Percentiles rank a stretch among this genome's conserved stretches.
Conservation (phyloP, 202 grass and related monocot species). For the Hordeum pubiflorum region DNA sequence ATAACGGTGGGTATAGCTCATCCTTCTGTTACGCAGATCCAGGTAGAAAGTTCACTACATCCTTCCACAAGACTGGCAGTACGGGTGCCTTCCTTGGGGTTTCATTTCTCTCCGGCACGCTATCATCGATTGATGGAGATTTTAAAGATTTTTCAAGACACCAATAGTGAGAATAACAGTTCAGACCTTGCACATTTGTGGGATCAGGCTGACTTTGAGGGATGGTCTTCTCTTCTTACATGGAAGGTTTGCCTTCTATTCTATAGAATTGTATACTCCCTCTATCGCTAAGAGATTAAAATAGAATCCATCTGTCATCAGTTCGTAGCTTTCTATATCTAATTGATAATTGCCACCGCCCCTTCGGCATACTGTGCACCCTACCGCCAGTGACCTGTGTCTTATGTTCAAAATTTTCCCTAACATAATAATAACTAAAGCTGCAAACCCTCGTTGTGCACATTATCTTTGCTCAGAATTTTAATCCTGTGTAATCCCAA, state of each 20-base stretch:
- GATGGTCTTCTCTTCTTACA: conserved; percentile 79
- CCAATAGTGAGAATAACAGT: conserved; percentile 39
- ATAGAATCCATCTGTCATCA: not conserved
- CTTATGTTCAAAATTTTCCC: not conserved
- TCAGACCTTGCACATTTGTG: conserved; percentile 55
- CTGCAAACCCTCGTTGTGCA: not conserved
- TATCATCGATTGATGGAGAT: conserved; percentile 95
- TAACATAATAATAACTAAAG: not conserved
- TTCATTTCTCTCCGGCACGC: conserved; percentile 93
- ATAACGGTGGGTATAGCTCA: conserved; percentile 10
- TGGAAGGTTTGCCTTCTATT: conserved; percentile 83
- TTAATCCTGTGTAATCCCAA: not conserved
- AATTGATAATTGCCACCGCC: not conserved
- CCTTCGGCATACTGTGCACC: not conserved
- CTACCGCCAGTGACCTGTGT: not conserved
- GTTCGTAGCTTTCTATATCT: not conserved
- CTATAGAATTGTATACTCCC: not conserved
- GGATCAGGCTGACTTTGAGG: conserved; percentile 91
- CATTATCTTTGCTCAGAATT: not conserved
- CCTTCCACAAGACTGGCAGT: conserved; percentile 87
- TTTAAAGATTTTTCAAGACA: conserved; percentile 72
- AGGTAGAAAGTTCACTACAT: conserved; percentile 76
- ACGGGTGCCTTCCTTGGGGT: conserved; percentile 84
- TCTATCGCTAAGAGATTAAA: not conserved
- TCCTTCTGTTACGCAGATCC: conserved; percentile 49